Evolutionary conservation across 2,329 filamentous ascomycete genomes (phyloP).

Genomic region (Colletotrichum endophyticum): DNA sequence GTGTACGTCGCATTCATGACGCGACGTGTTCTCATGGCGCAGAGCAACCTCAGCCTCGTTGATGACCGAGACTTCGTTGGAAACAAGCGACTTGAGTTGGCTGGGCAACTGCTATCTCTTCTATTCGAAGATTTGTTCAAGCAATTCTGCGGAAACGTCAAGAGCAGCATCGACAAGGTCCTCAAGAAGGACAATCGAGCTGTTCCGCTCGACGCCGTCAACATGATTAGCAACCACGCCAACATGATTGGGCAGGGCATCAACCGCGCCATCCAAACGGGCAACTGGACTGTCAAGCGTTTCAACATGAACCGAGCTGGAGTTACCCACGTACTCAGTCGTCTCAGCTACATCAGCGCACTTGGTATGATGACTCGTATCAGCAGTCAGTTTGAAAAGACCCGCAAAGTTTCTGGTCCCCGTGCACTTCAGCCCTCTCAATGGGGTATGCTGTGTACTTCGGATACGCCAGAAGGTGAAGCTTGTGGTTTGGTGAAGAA

Average conservation of each 20-base stretch:
- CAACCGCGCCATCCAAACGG: conserved; percentile 94
- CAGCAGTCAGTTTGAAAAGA: conserved; percentile 98
- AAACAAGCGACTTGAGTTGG: conserved; percentile 94
- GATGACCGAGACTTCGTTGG: conserved; percentile 98
- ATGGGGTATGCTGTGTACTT: conserved; percentile 97
- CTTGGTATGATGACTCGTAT: conserved; percentile 99
- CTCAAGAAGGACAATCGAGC: conserved; percentile 92
- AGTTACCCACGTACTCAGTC: conserved; percentile 94
- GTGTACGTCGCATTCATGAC: conserved; percentile 98
- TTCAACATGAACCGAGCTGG: conserved; percentile 99
- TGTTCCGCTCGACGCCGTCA: conserved; percentile 84
- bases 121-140: conserved; percentile 99
- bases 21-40: conserved; percentile 92
- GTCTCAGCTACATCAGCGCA: conserved; percentile 94
- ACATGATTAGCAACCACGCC: conserved; percentile 83
- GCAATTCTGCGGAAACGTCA: conserved; percentile 87
- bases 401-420: conserved; percentile 92
- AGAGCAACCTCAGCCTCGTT: conserved; percentile 85
- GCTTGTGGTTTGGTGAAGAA: conserved; percentile 98
- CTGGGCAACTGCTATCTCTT: conserved; percentile 90
- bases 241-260: conserved; percentile 90
- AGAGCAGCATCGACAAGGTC: conserved; percentile 93
- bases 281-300: conserved; percentile 97
- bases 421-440: conserved; percentile 96
- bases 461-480: conserved; percentile 98